Conservation (phyloP, 1,284 basidiomycete genomes). For the Laetiporus sulphureus region DNA sequence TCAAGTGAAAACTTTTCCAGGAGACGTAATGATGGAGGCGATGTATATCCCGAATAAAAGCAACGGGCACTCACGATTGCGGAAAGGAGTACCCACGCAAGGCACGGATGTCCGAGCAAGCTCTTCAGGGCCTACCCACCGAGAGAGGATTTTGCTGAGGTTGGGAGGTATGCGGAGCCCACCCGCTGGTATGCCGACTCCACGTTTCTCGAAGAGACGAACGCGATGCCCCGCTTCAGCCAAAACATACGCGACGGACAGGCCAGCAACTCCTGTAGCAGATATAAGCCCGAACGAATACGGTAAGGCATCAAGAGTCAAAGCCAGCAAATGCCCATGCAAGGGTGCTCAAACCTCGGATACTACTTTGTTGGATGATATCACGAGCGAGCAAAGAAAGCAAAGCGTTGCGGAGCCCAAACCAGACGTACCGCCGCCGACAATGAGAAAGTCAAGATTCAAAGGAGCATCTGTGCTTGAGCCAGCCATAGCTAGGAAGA, state of each 20-base stretch:
- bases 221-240: constrained; percentile 43
- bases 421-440: constrained; percentile 17
- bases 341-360: no score
- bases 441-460: constrained; percentile 16
- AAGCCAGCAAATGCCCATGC: neutral
- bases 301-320: neutral
- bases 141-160: constrained; percentile 40
- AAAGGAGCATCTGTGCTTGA: constrained; percentile 11
- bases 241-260: constrained; percentile 45
- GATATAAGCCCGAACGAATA: neutral
- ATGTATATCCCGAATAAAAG: no score
- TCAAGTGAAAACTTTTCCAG: no score
- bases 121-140: constrained; percentile 44
- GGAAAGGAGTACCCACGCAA: constrained; percentile 25
- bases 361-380: no score
- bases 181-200: constrained; percentile 27
- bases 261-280: constrained; percentile 31
- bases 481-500: constrained; percentile 13
- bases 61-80: constrained; percentile 20
- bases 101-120: constrained; percentile 23
- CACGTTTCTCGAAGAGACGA: constrained; percentile 39
- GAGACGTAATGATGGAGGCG: no score
- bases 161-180: constrained; percentile 49
- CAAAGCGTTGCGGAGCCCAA: no score
- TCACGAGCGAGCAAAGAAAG: no score